These are phyloP conservation scores for Globisporangium abappressorium DNA, from an alignment of 352 stramenopile genomes.

Conservation along the genomic window DNA sequence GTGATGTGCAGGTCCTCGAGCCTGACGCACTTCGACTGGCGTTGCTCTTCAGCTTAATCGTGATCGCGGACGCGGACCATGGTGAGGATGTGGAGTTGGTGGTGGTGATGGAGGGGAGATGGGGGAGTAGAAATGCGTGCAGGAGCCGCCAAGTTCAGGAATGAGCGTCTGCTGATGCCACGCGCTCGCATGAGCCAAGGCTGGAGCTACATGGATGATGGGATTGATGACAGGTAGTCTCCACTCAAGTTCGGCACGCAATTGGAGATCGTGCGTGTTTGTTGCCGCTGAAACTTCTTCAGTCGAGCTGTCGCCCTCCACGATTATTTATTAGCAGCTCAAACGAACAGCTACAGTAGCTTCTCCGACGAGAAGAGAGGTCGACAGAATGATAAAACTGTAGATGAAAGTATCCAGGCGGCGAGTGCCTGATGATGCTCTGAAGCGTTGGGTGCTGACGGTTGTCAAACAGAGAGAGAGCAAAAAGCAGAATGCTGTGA, in stretches of 20 bases:
- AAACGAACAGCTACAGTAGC: not conserved
- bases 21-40: constrained; percentile 54
- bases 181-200: not conserved
- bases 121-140: not conserved
- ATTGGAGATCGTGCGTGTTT: not conserved
- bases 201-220: not conserved
- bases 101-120: not conserved
- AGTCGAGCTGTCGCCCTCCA: not conserved
- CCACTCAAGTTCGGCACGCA: not conserved
- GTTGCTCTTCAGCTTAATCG: constrained; percentile 30
- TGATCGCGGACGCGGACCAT: constrained; percentile 28
- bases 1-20: constrained; percentile 70
- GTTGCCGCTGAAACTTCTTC: not conserved
- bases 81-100: constrained; percentile 9
- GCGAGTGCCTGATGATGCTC: not conserved
- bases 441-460: not conserved
- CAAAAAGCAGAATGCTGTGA: not conserved
- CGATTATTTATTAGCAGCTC: not conserved
- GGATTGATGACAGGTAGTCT: not conserved
- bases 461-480: not conserved
- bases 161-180: constrained; percentile 16
- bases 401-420: not conserved
- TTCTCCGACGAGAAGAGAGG: too few relatives aligned
- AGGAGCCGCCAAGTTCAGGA: constrained; percentile 22
- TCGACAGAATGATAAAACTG: not conserved